Evolutionary conservation across 495 filamentous ascomycete species (phyloP).

Genomic region (Extremus antarcticus): DNA sequence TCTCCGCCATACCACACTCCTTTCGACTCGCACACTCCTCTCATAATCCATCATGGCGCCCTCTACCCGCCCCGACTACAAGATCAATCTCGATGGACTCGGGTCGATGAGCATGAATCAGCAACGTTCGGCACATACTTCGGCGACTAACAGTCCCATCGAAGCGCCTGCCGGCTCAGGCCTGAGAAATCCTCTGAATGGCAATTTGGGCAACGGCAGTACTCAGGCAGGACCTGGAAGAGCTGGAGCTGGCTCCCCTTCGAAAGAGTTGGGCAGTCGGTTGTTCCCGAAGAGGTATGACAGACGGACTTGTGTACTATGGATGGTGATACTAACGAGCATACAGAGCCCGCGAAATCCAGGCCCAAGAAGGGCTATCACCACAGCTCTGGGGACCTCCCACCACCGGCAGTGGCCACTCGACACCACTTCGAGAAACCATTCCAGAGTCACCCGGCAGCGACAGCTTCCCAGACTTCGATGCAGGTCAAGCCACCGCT

Average conservation of each 20-base stretch:
- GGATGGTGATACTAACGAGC: constrained; percentile 12
- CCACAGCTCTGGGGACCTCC: constrained; percentile 90
- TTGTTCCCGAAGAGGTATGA: constrained; percentile 88
- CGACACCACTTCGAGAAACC: constrained; percentile 90
- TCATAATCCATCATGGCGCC: constrained; percentile 86
- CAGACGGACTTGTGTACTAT: constrained; percentile 4
- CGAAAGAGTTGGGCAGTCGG: constrained; percentile 71
- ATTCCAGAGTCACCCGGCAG: constrained; percentile 93
- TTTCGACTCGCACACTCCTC: constrained; percentile 1
- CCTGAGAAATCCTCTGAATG: constrained; percentile 66
- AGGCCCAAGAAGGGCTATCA: constrained; percentile 86
- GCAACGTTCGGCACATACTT: constrained; percentile 73
- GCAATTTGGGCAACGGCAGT: constrained; percentile 52
- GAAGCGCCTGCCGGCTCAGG: constrained; percentile 60
- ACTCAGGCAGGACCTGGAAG: constrained; percentile 65
- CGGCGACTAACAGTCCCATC: constrained; percentile 74
- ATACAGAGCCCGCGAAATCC: constrained; percentile 81
- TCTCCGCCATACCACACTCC: background rate
- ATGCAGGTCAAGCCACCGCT: constrained; percentile 23
- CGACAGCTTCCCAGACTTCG: constrained; percentile 88
- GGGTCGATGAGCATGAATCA: constrained; percentile 42
- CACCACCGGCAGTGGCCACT: constrained; percentile 87
- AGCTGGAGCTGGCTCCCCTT: constrained; percentile 91
- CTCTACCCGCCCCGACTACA: constrained; percentile 52
- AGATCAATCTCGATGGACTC: constrained; percentile 65